These are phyloP conservation scores for Quercus wislizeni DNA, from an alignment of 306 rosid genomes.

Conservation along the genomic window DNA sequence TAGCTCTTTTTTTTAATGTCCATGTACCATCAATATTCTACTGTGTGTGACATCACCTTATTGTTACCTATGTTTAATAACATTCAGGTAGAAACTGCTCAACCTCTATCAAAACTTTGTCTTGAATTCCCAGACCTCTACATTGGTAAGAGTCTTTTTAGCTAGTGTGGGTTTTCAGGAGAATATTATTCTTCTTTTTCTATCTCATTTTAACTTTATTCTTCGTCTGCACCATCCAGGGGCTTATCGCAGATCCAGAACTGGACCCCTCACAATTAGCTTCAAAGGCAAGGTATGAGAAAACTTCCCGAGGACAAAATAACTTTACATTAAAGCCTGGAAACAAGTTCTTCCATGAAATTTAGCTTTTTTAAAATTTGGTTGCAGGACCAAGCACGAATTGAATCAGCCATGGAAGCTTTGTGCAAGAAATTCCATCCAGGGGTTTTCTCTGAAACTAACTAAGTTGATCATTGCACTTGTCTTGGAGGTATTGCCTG, in stretches of 20 bases:
- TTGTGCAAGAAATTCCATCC: slow-evolving; percentile 58
- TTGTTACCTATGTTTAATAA: slow-evolving; percentile 3
- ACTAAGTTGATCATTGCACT: slow-evolving; percentile 28
- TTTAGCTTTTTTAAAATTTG: slow-evolving; percentile 5
- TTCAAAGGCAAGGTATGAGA: slow-evolving; percentile 69
- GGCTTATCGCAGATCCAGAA: slow-evolving; percentile 62
- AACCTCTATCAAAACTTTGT: slow-evolving; percentile 67
- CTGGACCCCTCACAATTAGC: slow-evolving; percentile 50
- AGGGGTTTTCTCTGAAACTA: slow-evolving; percentile 49
- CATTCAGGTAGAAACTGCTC: slow-evolving; percentile 81
- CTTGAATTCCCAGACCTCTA: slow-evolving; percentile 83
- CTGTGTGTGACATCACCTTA: background rate
- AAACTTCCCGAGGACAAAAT: slow-evolving; percentile 2
- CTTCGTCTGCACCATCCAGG: slow-evolving; percentile 48
- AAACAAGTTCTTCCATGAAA: background rate
- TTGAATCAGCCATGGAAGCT: slow-evolving; percentile 52
- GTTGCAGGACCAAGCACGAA: slow-evolving; percentile 60
- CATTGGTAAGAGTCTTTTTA: slow-evolving; percentile 57
- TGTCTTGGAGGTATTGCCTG: background rate
- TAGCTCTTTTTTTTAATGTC: background rate
- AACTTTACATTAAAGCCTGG: no score
- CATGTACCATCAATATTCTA: background rate
- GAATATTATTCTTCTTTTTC: slow-evolving; percentile 11
- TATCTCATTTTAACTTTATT: slow-evolving; percentile 15
- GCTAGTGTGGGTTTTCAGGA: slow-evolving; percentile 8